Conservation (phyloP, 2,329 filamentous ascomycete genomes). For the Onygenales sp. region DNA sequence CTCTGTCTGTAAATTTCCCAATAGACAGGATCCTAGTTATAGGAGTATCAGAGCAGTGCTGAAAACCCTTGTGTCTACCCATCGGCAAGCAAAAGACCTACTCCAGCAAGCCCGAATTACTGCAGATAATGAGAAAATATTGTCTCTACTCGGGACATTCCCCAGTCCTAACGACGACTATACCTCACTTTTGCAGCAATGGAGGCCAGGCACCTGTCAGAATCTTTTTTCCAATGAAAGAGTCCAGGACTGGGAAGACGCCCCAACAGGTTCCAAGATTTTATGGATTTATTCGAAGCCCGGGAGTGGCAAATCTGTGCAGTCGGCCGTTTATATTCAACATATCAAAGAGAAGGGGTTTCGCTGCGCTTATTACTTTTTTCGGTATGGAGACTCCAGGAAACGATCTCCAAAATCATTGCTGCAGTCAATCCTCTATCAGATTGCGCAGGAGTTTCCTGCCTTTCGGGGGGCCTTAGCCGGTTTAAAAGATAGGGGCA, state of each 20-base stretch:
- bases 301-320: slow-evolving; percentile 25
- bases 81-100: not conserved
- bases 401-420: slow-evolving; percentile 15
- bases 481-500: slow-evolving; percentile 14
- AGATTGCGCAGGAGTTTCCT: slow-evolving; percentile 15
- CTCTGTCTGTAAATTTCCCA: slow-evolving; percentile 22
- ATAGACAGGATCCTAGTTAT: slow-evolving; percentile 17
- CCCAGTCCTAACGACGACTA: not conserved
- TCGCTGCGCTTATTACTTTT: slow-evolving; percentile 21
- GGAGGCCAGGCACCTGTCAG: not conserved
- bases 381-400: slow-evolving; percentile 18
- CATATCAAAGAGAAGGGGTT: slow-evolving; percentile 10
- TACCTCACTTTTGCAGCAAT: not conserved
- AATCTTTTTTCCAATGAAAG: not conserved
- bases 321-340: slow-evolving; percentile 19
- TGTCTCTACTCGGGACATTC: not conserved
- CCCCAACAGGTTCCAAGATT: slow-evolving; percentile 5
- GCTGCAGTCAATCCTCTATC: slow-evolving; percentile 19
- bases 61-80: slow-evolving; percentile 8
- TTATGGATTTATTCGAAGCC: slow-evolving; percentile 21
- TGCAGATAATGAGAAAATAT: not conserved
- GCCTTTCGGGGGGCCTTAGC: slow-evolving; percentile 13
- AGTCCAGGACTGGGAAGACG: not conserved
- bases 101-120: not conserved
- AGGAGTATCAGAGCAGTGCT: slow-evolving; percentile 12